These are phyloP conservation scores for Saccharomycopsis sp. DNA, from an alignment of 805 yeast species.

Conservation along the genomic window DNA sequence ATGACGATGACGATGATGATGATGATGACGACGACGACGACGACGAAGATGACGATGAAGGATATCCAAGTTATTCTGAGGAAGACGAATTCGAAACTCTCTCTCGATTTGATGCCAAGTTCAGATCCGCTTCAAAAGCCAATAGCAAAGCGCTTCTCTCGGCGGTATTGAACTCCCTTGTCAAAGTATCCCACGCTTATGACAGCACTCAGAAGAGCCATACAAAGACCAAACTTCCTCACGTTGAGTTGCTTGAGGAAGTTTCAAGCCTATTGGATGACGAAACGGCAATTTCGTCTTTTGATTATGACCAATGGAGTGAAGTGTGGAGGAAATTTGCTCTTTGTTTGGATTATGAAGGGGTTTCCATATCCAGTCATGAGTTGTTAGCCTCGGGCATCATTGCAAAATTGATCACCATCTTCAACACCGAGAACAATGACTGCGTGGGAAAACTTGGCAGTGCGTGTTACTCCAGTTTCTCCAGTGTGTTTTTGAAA, in stretches of 20 bases:
- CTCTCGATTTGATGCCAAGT: too few species aligned
- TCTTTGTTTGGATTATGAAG: constrained; percentile 27
- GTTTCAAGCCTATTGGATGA: constrained; percentile 21
- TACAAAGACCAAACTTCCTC: neutral
- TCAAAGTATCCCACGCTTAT: too few species aligned
- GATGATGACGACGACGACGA: constrained; percentile 20
- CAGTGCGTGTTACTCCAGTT: constrained; percentile 35
- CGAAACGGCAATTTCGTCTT: neutral
- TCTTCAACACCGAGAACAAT: constrained; percentile 27
- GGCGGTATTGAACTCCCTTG: too few species aligned
- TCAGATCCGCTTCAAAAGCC: neutral
- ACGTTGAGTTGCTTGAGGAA: constrained; percentile 6
- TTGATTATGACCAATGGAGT: constrained; percentile 27
- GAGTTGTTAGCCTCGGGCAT: constrained; percentile 68
- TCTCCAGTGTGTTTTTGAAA: constrained; percentile 30
- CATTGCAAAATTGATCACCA: constrained; percentile 33
- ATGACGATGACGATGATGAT: constrained; percentile 18
- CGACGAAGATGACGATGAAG: constrained; percentile 16
- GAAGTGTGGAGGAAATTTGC: constrained; percentile 33
- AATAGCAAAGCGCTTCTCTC: neutral
- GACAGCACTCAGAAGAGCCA: neutral
- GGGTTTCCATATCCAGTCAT: constrained; percentile 50
- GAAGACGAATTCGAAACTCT: constrained; percentile 19
- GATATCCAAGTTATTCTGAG: constrained; percentile 22
- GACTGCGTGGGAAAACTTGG: constrained; percentile 24